Conservation (phyloP, 768 basidiomycete genomes). For the Lactarius hengduanensis region DNA sequence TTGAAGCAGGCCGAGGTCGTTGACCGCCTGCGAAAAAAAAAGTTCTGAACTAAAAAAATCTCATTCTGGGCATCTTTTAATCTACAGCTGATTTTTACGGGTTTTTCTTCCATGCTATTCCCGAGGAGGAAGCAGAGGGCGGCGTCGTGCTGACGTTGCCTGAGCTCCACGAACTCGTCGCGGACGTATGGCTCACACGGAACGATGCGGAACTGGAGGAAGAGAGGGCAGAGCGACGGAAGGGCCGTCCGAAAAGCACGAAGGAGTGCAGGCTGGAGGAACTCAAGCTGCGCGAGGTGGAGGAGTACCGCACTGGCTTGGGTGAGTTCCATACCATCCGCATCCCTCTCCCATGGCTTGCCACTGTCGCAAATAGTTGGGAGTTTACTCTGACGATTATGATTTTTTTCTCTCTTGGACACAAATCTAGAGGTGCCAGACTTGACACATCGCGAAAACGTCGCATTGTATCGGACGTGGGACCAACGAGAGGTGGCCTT, state of each 20-base stretch:
- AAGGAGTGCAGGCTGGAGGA: constrained; percentile 71
- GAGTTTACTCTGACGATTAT: not conserved
- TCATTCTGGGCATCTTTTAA: not conserved
- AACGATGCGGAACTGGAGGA: constrained; percentile 62
- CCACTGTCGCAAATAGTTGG: not conserved
- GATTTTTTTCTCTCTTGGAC: not conserved
- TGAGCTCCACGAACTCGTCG: constrained; percentile 63
- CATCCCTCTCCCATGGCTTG: not conserved
- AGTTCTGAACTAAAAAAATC: not conserved
- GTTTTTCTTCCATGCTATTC: constrained; percentile 75
- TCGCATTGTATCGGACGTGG: constrained; percentile 73
- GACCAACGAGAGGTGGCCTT: constrained; percentile 73
- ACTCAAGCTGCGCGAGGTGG: constrained; percentile 61
- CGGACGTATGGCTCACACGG: constrained; percentile 71
- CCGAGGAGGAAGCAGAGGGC: constrained; percentile 42
- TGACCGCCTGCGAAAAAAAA: not conserved
- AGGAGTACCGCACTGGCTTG: constrained; percentile 77
- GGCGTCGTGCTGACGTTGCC: constrained; percentile 49
- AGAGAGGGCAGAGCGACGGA: constrained; percentile 60
- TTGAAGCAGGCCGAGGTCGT: not conserved
- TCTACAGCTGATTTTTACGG: constrained; percentile 62
- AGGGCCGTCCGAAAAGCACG: constrained; percentile 72
- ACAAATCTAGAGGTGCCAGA: constrained; percentile 65
- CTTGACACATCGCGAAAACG: constrained; percentile 68
- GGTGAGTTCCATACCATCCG: constrained; percentile 45